phyloP scores from a whole-genome alignment of 1,284 basidiomycete genomes.

The Cutaneotrichosporon dermatis region DNA sequence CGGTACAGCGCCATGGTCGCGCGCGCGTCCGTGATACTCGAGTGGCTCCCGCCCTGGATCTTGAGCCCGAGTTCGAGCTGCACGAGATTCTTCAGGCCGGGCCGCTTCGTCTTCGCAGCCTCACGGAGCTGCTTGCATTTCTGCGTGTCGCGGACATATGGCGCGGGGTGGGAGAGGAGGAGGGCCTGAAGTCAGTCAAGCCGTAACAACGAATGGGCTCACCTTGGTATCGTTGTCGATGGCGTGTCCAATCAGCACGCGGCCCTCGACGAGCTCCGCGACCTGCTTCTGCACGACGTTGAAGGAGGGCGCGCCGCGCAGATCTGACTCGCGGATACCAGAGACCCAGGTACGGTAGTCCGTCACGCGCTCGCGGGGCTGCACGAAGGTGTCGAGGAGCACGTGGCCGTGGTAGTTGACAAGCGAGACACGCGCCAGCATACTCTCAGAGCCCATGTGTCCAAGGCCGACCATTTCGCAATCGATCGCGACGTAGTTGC shows the following conservation, averaged over 20 bases:
- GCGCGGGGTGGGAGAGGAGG: conserved; percentile 80
- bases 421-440: conserved; percentile 82
- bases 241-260: conserved; percentile 89
- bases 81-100: conserved; percentile 75
- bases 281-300: conserved; percentile 75
- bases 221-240: conserved; percentile 88
- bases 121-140: conserved; percentile 52
- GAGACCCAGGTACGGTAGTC: conserved; percentile 92
- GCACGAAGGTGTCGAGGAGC: conserved; percentile 79
- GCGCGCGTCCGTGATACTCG: conserved; percentile 83
- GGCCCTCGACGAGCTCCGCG: conserved; percentile 69
- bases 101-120: conserved; percentile 58
- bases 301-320: conserved; percentile 75
- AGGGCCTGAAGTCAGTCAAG: conserved; percentile 59
- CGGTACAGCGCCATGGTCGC: conserved; percentile 95
- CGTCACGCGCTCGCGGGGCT: conserved; percentile 79
- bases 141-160: conserved; percentile 79
- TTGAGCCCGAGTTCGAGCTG: conserved; percentile 73
- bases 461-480: conserved; percentile 99
- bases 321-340: conserved; percentile 73
- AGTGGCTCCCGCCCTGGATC: conserved; percentile 85
- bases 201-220: conserved; percentile 22
- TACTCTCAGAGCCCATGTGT: conserved; percentile 70
- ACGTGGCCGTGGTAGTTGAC: conserved; percentile 86
- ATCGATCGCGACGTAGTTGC: conserved; percentile 65